Conservation (phyloP, 345 rosid species). For the Stellera chamaejasme region DNA sequence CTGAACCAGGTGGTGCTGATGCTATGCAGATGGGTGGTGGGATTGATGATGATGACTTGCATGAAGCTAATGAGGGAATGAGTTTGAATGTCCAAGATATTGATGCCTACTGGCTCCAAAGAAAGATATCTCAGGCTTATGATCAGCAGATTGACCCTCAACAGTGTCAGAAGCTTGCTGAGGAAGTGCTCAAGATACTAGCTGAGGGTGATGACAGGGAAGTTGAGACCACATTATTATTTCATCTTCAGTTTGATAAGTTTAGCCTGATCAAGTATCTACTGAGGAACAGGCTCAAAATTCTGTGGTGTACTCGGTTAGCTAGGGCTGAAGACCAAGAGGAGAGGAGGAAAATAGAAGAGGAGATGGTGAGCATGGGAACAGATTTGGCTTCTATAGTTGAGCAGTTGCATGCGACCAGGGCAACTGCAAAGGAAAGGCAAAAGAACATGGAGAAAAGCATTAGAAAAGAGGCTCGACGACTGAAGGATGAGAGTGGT, state of each 20-base stretch:
- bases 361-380: slow-evolving; percentile 68
- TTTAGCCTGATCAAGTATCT: slow-evolving; percentile 76
- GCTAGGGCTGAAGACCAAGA: slow-evolving; percentile 89
- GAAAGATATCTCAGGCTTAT: slow-evolving; percentile 83
- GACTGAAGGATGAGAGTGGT: slow-evolving; percentile 71
- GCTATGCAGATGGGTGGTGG: slow-evolving; percentile 89
- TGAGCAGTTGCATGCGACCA: slow-evolving; percentile 91
- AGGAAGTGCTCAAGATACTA: slow-evolving; percentile 85
- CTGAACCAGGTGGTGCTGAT: slow-evolving; percentile 41
- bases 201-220: slow-evolving; percentile 82
- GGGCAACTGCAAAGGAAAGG: slow-evolving; percentile 95
- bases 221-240: slow-evolving; percentile 60
- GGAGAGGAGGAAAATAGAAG: slow-evolving; percentile 72
- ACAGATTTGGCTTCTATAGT: slow-evolving; percentile 65
- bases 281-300: slow-evolving; percentile 60
- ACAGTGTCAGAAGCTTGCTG: slow-evolving; percentile 81
- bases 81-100: slow-evolving; percentile 83
- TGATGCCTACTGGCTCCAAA: slow-evolving; percentile 97
- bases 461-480: slow-evolving; percentile 88
- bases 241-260: slow-evolving; percentile 53
- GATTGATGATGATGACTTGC: slow-evolving; percentile 59
- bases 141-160: slow-evolving; percentile 88
- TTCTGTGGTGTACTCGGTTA: slow-evolving; percentile 93
- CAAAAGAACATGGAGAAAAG: slow-evolving; percentile 87
- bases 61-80: slow-evolving; percentile 59